A percentile compares a stretch with the other conserved stretches of the same genome.
Conservation (phyloP, 176 grass and related monocot genomes). For the Microstegium vimineum region DNA sequence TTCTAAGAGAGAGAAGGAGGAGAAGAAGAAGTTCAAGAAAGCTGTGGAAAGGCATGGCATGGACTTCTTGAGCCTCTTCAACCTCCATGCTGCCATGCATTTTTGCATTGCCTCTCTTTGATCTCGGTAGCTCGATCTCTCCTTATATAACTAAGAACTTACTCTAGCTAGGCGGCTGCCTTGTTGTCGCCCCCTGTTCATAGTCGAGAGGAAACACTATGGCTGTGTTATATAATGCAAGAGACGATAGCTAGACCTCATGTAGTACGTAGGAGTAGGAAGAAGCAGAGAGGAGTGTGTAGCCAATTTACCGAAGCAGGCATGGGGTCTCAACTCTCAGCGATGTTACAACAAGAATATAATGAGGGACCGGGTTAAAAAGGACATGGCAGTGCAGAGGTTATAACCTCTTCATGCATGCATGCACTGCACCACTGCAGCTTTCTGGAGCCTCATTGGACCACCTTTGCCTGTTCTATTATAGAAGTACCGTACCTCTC, state of each 20-base stretch:
- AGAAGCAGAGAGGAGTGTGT: background rate
- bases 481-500: conserved; percentile 12
- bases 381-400: conserved; percentile 26
- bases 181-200: conserved; percentile 5
- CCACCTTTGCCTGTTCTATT: conserved; percentile 46
- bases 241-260: background rate
- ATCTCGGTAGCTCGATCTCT: background rate
- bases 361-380: conserved; percentile 22
- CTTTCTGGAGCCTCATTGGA: conserved; percentile 31
- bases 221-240: background rate
- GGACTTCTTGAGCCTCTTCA: conserved; percentile 45
- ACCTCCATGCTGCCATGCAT: conserved; percentile 15
- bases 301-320: background rate
- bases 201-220: background rate
- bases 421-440: conserved; percentile 20
- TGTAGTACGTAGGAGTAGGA: background rate
- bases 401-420: conserved; percentile 21
- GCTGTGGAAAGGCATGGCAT: conserved; percentile 99
- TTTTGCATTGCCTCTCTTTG: conserved; percentile 8
- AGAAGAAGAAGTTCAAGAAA: conserved; percentile 96
- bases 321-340: background rate
- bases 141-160: conserved; percentile 29
- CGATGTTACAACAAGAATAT: background rate
- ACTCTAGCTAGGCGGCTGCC: background rate
- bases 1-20: background rate